Percentiles rank a stretch among this genome's conserved stretches.
phyloP scores from a whole-genome alignment of 306 rosid species.

The Bauhinia variegata region DNA sequence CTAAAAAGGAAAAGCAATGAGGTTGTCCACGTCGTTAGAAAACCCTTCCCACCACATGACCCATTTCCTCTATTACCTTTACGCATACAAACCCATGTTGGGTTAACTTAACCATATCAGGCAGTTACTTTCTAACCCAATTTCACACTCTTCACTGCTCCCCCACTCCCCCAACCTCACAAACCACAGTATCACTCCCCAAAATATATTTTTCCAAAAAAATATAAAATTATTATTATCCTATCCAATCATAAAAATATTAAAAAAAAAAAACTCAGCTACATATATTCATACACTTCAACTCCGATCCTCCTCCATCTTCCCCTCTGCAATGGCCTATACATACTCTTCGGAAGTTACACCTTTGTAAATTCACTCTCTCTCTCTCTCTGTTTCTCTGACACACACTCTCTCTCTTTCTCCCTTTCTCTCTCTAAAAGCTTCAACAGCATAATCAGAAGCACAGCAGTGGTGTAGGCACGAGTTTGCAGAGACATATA shows the following conservation, averaged over 20 bases:
- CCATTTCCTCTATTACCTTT: conserved; percentile 14
- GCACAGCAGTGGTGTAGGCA: conserved; percentile 21
- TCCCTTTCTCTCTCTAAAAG: background rate
- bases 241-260: too few relatives aligned
- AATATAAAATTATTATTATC: too few relatives aligned
- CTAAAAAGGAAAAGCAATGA: background rate
- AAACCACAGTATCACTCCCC: background rate
- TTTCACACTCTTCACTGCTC: conserved; percentile 27
- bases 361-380: conserved; percentile 22
- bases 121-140: conserved; percentile 35
- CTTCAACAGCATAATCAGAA: conserved; percentile 35
- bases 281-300: background rate
- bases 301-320: background rate
- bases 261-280: background rate
- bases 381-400: background rate
- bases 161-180: conserved; percentile 27
- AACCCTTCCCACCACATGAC: conserved; percentile 2
- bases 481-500: conserved; percentile 34
- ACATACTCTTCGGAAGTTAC: conserved; percentile 28
- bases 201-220: too few relatives aligned
- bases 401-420: background rate
- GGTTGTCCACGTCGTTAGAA: conserved; percentile 28
- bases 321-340: conserved; percentile 24
- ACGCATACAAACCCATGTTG: conserved; percentile 23
- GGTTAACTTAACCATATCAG: conserved; percentile 38